Base-by-base conservation (phyloP, 495 filamentous ascomycete species). In the Aspergillus wentii region DNA sequence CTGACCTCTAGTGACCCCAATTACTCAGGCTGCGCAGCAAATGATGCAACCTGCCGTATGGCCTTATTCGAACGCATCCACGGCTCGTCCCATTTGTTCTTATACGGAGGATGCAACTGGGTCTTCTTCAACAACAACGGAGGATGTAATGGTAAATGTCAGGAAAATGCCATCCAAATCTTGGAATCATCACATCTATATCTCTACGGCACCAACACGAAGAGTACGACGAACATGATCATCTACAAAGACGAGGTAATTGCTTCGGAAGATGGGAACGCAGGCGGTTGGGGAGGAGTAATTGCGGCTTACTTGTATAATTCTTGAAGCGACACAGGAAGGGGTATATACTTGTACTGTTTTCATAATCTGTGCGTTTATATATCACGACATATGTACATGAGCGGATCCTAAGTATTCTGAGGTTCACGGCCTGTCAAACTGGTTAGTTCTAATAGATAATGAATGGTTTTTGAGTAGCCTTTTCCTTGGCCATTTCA, bases 231-330 rank as follows among this genome's bases (percentile, higher is more conserved):
- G 38, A 69, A 73, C 33, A 54, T 77, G 50, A 48, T 74, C 5
- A 38, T 64, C 0, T 51, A 59, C 28, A 49, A 46, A 8, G 51
- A 43, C 23, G 34, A 41, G 28, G 49, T 51, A 1, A 51, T 69
- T 14, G 62, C 54, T 5, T 55, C 44, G 25, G 54, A 69, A 55
- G 39, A 51, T 21, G 58, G 61, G 3, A 78, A 75, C 41, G 68
- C 66, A 1, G 76, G 76, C 17, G 66, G 69, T 11, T 80, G 76
- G 75, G 76, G 75, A 20, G 74, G 71, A n/a, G 64, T 74, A 43
- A 59, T 79, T 48, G 76, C 64, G n/a, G 68, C 56, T 10, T 64
- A 58, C 43, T 33, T 61, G 32, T 48, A 55, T 23, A 36, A 61
- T 34, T 37, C 49, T n/a, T 60, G 43, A 48, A 27, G 5, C n/a